Evolutionary conservation across 495 filamentous ascomycete genomes (phyloP), one percentile per base, ranked within the genome.

Genomic region (Ramalina peruviana): DNA sequence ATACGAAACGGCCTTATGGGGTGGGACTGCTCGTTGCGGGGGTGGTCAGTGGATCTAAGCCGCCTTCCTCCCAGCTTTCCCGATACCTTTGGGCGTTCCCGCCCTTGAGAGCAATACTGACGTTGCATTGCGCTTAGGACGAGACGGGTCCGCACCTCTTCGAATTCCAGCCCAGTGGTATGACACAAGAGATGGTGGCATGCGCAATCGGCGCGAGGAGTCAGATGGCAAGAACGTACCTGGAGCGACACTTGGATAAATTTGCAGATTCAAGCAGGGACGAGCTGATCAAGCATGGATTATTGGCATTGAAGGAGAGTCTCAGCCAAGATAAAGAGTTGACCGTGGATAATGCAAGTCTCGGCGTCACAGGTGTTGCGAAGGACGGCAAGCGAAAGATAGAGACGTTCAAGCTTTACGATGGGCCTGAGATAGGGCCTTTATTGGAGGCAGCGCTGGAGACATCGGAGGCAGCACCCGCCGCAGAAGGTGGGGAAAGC

Each of bases 251-350:
- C 67, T 70, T 94, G 41, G 89, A 92, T 40, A 67, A 80, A 60
- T 95, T 98, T 65, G 68, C 72, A 54, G 73, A 74, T 48, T 76
- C 78, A 54, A 72, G 67, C 40, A 76, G 84, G 51, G 90, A 96
- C 59, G 86, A 94, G 69, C 72, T 98, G 58, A 78, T 97, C 55
- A 78, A 73, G 59, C 93, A 98, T 72, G 93, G 89, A 25, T 68
- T 98, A 63, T 76, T 74, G 62, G 92, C 92, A 47, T 70, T 98
- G 62, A 95, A 93, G 78, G 92, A 97, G 75, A 93, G 83, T 48
- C 71, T 97, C 62, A 82, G 83, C 52, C 90, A 96, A 78, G 92
- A 96, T 66, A 94, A 94, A 71, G 89, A 95, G 77, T 70, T 97
- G 64, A 96, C 88, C 48, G 78, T 94, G 37, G 92, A 95, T 58